Evolutionary conservation across 495 filamentous ascomycete genomes (phyloP).

Genomic region (Trichoderma parareesei): DNA sequence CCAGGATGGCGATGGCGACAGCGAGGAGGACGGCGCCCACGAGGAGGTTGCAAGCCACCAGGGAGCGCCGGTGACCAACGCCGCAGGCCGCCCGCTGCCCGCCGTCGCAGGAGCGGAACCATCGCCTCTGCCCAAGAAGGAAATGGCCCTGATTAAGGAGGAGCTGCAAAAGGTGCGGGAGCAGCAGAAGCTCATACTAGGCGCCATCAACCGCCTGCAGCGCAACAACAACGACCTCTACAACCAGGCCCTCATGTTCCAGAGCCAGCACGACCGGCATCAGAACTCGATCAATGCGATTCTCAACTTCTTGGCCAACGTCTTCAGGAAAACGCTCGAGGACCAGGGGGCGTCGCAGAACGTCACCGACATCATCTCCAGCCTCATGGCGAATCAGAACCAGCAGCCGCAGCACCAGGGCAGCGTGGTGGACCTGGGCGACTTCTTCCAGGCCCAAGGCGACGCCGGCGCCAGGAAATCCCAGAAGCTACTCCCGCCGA

Average conservation of each 20-base stretch:
- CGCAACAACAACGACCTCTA: conserved; percentile 84
- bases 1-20: conserved; percentile 62
- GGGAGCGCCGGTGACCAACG: conserved; percentile 14
- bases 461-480: conserved; percentile 24
- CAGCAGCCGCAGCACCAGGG: conserved; percentile 46
- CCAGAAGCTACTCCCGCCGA: conserved; percentile 39
- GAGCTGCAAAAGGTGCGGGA: conserved; percentile 75
- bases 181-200: conserved; percentile 76
- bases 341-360: conserved; percentile 55
- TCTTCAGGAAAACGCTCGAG: conserved; percentile 70
- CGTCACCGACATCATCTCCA: conserved; percentile 63
- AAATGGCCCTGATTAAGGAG: conserved; percentile 65
- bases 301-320: conserved; percentile 89
- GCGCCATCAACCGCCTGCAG: conserved; percentile 65
- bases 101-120: conserved; percentile 32
- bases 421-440: conserved; percentile 68
- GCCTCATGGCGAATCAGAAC: conserved; percentile 50
- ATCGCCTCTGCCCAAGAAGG: conserved; percentile 57
- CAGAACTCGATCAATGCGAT: conserved; percentile 98
- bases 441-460: conserved; percentile 43
- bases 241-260: conserved; percentile 82
- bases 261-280: conserved; percentile 85
- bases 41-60: conserved; percentile 29
- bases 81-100: conserved; percentile 13
- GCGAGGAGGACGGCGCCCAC: conserved; percentile 53